Percentiles rank a stretch among this genome's conserved stretches.
Evolutionary conservation across 75 land plant species (phyloP).

Genomic region (Pinus tabuliformis): DNA sequence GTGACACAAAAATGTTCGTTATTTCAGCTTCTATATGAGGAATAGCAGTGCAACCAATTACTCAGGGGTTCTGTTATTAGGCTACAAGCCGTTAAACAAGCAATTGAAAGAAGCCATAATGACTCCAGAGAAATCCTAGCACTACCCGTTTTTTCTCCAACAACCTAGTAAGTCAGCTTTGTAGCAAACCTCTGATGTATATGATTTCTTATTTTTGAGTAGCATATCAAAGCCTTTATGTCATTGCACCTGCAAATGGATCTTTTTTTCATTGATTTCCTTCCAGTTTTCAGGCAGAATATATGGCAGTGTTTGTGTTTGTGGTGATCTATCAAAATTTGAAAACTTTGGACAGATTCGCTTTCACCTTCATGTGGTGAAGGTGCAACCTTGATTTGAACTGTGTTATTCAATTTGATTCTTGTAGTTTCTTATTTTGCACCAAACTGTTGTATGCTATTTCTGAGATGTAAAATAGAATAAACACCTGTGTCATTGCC

Average conservation of each 20-base stretch:
- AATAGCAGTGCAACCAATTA: no score
- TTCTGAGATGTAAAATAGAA: not conserved
- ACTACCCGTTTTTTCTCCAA: not conserved
- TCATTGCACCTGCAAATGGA: not conserved
- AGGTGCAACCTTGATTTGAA: not conserved
- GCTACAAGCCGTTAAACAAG: no score
- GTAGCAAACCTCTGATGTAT: not conserved
- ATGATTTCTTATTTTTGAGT: not conserved
- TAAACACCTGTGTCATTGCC: not conserved
- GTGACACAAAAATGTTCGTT: no score
- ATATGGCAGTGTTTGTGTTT: not conserved
- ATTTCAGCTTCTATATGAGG: no score
- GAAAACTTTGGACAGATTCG: not conserved
- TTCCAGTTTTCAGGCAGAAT: not conserved
- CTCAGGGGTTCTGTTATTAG: no score
- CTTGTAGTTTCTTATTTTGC: not conserved
- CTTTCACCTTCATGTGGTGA: not conserved
- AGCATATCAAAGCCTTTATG: not conserved
- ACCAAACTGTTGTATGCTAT: not conserved
- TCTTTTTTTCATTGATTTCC: not conserved
- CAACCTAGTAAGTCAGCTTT: not conserved
- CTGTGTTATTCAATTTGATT: not conserved
- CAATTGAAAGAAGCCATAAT: no score
- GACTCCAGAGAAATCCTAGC: no score
- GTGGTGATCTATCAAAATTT: not conserved